These are phyloP conservation scores for Thraustochytrium striatum DNA, from an alignment of 352 stramenopile genomes.

Conservation along the genomic window DNA sequence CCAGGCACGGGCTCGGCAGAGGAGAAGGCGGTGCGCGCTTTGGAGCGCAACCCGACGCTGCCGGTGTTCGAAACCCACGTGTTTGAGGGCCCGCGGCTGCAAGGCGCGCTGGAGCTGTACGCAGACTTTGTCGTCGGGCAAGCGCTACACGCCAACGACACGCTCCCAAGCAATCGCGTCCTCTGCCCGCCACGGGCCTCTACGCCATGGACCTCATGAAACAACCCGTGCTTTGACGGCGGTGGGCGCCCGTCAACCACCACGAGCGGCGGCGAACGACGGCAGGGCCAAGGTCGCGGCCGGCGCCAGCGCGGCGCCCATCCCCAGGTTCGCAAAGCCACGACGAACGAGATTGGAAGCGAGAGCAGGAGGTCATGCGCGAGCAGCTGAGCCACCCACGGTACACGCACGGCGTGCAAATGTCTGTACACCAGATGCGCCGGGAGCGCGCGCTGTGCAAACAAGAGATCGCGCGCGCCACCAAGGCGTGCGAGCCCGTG, in stretches of 20 bases:
- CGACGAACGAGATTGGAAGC: too few species aligned
- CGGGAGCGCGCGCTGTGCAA: conserved; percentile 6
- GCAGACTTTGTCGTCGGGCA: neutral
- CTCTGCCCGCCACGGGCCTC: neutral
- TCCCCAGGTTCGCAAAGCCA: too few species aligned
- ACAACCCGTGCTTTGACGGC: conserved; percentile 14
- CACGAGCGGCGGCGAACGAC: neutral
- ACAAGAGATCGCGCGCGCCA: conserved; percentile 17
- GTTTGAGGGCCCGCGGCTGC: neutral
- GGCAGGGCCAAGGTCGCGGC: neutral
- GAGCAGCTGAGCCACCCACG: conserved; percentile 27
- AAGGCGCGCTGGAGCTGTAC: neutral
- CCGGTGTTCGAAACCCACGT: conserved; percentile 39
- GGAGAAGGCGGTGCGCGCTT: neutral
- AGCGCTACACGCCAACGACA: conserved; percentile 22
- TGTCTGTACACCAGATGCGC: conserved; percentile 4
- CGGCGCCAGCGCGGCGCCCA: neutral
- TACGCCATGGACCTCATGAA: conserved; percentile 29
- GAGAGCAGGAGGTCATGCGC: too few species aligned
- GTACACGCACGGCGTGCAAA: neutral
- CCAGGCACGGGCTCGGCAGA: neutral
- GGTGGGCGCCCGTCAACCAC: neutral
- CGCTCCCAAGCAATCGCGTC: neutral
- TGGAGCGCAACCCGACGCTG: neutral
- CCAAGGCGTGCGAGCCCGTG: conserved; percentile 9